Conservation (phyloP, 768 basidiomycete species). For the Coprinopsis strossmayeri region DNA sequence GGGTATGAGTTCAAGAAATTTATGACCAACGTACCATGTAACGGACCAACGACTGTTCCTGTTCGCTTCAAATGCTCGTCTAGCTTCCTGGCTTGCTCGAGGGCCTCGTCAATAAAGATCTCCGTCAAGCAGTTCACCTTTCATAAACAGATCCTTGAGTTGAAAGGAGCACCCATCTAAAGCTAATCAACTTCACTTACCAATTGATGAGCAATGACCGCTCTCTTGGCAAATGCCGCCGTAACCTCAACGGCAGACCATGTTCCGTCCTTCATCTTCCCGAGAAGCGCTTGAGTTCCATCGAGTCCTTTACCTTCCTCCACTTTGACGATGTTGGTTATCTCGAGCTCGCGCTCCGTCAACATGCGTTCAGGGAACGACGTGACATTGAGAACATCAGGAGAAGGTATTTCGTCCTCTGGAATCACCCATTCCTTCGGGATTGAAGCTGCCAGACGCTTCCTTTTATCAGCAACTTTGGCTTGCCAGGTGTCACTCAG, state of each 20-base stretch:
- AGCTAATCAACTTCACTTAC: conserved; percentile 32
- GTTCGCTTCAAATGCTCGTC: conserved; percentile 57
- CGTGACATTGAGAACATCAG: conserved; percentile 43
- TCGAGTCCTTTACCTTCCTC: conserved; percentile 11
- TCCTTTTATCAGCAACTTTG: conserved; percentile 50
- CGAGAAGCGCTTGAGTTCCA: conserved; percentile 37
- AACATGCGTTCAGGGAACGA: conserved; percentile 56
- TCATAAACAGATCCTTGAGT: no score
- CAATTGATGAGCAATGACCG: conserved; percentile 73
- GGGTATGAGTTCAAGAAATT: background rate
- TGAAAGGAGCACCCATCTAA: background rate
- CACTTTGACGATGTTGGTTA: conserved; percentile 25
- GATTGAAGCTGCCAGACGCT: conserved; percentile 45
- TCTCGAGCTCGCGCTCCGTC: conserved; percentile 40
- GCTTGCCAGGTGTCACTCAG: no score
- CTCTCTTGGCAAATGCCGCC: conserved; percentile 70
- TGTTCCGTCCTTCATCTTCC: conserved; percentile 41
- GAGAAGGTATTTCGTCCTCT: conserved; percentile 32
- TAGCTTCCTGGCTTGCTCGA: conserved; percentile 55
- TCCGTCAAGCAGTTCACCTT: conserved; percentile 81
- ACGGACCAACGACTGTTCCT: conserved; percentile 60
- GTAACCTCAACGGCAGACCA: conserved; percentile 69
- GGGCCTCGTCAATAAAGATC: conserved; percentile 70
- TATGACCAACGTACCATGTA: conserved; percentile 55
- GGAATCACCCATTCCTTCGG: conserved; percentile 59